Percentiles rank a stretch among this genome's conserved stretches.
These are phyloP conservation scores for Hypoxylon lenormandii DNA, from an alignment of 495 filamentous ascomycete genomes.

Conservation along the genomic window DNA sequence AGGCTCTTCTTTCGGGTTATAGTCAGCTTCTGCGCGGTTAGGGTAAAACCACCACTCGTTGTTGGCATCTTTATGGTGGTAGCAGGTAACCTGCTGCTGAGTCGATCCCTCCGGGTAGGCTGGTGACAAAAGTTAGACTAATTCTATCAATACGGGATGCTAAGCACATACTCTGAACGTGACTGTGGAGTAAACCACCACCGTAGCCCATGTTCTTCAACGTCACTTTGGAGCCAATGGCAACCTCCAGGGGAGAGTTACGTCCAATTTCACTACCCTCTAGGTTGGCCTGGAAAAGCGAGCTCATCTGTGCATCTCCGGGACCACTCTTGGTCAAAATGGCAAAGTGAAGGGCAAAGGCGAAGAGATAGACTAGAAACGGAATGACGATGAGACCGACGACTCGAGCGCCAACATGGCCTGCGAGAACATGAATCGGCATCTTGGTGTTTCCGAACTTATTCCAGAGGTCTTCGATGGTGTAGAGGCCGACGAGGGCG, in stretches of 20 bases:
- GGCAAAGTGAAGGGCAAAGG: slow-evolving; percentile 91
- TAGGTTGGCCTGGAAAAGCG: slow-evolving; percentile 96
- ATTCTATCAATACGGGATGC: not conserved
- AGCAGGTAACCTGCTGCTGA: slow-evolving; percentile 98
- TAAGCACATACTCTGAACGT: slow-evolving; percentile 73
- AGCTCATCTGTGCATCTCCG: slow-evolving; percentile 99
- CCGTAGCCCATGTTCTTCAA: slow-evolving; percentile 99
- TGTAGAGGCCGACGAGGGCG: slow-evolving; percentile 93
- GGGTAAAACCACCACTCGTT: slow-evolving; percentile 99
- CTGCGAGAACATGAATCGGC: slow-evolving; percentile 81
- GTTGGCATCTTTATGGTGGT: slow-evolving; percentile 99
- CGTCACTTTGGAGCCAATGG: slow-evolving; percentile 86
- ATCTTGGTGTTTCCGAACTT: slow-evolving; percentile 96
- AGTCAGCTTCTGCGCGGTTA: slow-evolving; percentile 79
- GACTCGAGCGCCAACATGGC: slow-evolving; percentile 82
- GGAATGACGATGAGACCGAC: slow-evolving; percentile 90
- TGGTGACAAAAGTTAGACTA: slow-evolving; percentile 49
- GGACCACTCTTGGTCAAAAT: slow-evolving; percentile 94
- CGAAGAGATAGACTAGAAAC: slow-evolving; percentile 88
- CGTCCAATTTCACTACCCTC: slow-evolving; percentile 91
- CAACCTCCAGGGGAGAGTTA: slow-evolving; percentile 92
- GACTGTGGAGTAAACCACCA: slow-evolving; percentile 95
- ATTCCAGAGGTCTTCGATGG: slow-evolving; percentile 95
- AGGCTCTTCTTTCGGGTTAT: slow-evolving; percentile 72
- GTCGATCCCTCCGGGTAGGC: slow-evolving; percentile 90